Evolutionary conservation across 495 filamentous ascomycete genomes (phyloP), one percentile per base, ranked within the genome.

Genomic region (Penicillium psychrofluorescens): DNA sequence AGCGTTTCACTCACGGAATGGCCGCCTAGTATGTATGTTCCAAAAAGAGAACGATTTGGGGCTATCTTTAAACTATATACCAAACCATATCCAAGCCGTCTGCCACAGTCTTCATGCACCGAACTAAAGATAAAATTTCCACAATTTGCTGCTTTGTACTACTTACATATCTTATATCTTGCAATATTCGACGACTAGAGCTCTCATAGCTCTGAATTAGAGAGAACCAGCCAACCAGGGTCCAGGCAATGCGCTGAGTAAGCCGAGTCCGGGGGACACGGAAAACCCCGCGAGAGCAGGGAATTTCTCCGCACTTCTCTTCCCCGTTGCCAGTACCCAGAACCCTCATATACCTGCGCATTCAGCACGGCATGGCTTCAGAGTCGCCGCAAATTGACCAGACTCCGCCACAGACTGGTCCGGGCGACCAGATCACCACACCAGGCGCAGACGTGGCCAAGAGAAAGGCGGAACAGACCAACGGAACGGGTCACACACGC

Each of bases 391-490:
- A 62, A 38, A n/a, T 59, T 35, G 62, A 67, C 31, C 53, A 27
- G 15, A 56, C 53, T 27, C 36, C 54, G 15, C 55, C 58, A 11
- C 53, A 50, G 50, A 33, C 50, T 12, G 56, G 44, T 2, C 35
- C 49, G 45, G 55, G 49, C 10, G 62, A 65, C 15, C 60, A 53
- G 38, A 42, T 46, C 12, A 46, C 50, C 29, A 46, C 53, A 28
- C 48, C 55, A 13, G 38, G 50, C n/a, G 43, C 49, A 7, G 64
- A 70, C 35, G 56, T 56, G 27, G 57, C 58, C 29, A 77, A 75
- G 61, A 68, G 72, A 50, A 75, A 72, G 49, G 63, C 62, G 55
- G 71, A 72, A 61, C 66, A 68, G 48, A 45, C 51, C 53, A 67
- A 67, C 64, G 70, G 67, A 67, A 70, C 58, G 7, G 22, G 22